These are phyloP conservation scores for Pyrenopolyporus hunteri DNA, from an alignment of 495 filamentous ascomycete genomes.

Conservation along the genomic window DNA sequence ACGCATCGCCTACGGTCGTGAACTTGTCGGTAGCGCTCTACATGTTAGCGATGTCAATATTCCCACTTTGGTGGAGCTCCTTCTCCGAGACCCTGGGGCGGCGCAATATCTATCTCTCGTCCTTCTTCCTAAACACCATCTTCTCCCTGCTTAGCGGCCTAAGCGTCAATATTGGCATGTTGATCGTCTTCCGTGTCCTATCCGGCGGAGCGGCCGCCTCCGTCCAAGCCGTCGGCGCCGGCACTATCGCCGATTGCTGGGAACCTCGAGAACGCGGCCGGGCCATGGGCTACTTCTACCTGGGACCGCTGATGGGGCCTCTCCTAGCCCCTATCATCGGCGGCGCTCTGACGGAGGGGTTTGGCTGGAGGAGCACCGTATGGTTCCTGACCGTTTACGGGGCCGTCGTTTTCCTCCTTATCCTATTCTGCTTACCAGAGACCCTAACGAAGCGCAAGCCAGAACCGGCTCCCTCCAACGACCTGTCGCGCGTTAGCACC, in stretches of 20 bases:
- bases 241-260: slow-evolving; percentile 94
- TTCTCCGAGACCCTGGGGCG: slow-evolving; percentile 86
- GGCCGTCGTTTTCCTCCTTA: slow-evolving; percentile 63
- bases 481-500: slow-evolving; percentile 65
- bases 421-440: slow-evolving; percentile 75
- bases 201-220: slow-evolving; percentile 84
- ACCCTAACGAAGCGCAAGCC: slow-evolving; percentile 55
- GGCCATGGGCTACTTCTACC: slow-evolving; percentile 94
- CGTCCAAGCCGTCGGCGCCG: slow-evolving; percentile 91
- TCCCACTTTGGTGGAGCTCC: slow-evolving; percentile 92
- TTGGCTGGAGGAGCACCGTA: slow-evolving; percentile 83
- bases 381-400: slow-evolving; percentile 88
- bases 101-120: slow-evolving; percentile 82
- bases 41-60: slow-evolving; percentile 89
- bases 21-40: slow-evolving; percentile 87
- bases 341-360: slow-evolving; percentile 70
- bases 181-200: slow-evolving; percentile 83
- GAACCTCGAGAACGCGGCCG: slow-evolving; percentile 76
- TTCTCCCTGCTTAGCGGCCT: slow-evolving; percentile 77
- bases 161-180: slow-evolving; percentile 78
- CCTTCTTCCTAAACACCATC: slow-evolving; percentile 79
- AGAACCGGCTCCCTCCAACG: neutral
- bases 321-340: slow-evolving; percentile 87
- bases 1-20: slow-evolving; percentile 70
- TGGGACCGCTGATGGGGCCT: slow-evolving; percentile 86